Conservation (phyloP, 2,329 filamentous ascomycete genomes). For the Fusarium annulatum region DNA sequence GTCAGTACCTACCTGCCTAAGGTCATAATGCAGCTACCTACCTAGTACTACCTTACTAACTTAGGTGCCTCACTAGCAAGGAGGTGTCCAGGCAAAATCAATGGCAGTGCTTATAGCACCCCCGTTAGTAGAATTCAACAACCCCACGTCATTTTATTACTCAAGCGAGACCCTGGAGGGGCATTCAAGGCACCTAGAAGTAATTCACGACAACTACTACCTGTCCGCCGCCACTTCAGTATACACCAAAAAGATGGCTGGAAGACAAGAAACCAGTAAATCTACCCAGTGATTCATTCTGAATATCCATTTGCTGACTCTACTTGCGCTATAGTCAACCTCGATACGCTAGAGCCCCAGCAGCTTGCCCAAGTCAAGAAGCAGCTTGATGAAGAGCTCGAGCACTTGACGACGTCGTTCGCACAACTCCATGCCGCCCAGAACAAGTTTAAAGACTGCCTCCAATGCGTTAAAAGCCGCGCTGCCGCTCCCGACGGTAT, state of each 20-base stretch:
- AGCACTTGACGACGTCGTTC: constrained; percentile 92
- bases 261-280: constrained; percentile 50
- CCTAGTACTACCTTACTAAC: neutral
- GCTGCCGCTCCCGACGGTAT: constrained; percentile 48
- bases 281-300: neutral
- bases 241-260: constrained; percentile 46
- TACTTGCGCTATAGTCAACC: constrained; percentile 58
- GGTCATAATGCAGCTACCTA: neutral
- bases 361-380: constrained; percentile 94
- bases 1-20: neutral
- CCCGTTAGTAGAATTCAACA: constrained; percentile 48
- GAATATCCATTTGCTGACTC: neutral
- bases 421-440: constrained; percentile 90
- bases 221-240: constrained; percentile 10
- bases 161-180: constrained; percentile 45
- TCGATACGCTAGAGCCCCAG: constrained; percentile 82
- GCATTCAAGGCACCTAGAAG: constrained; percentile 18
- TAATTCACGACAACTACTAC: constrained; percentile 11
- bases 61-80: neutral
- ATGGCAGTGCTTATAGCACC: constrained; percentile 13
- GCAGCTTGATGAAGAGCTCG: constrained; percentile 94
- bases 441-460: constrained; percentile 90
- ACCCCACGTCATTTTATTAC: constrained; percentile 49
- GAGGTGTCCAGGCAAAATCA: neutral
- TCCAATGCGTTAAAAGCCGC: constrained; percentile 74